phyloP scores from a whole-genome alignment of 345 rosid species.

The Firmiana major region DNA sequence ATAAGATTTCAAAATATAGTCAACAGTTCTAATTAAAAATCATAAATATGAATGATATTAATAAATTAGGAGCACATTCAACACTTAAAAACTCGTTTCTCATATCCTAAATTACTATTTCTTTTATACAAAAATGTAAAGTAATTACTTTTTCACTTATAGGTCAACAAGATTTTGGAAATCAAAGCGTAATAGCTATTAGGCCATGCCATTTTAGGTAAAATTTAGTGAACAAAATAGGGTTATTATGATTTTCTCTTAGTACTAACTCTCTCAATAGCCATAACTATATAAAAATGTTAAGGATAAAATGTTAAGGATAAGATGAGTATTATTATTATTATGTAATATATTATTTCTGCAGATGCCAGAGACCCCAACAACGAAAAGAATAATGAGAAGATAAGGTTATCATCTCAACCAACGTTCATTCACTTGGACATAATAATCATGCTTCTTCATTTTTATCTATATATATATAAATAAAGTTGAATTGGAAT shows the following conservation, averaged over 20 bases:
- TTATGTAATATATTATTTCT: background rate
- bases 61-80: too few species aligned
- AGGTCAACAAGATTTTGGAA: background rate
- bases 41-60: background rate
- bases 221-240: background rate
- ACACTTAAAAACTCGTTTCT: too few species aligned
- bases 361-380: background rate
- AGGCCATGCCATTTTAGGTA: background rate
- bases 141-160: background rate
- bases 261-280: background rate
- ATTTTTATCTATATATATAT: background rate
- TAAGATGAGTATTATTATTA: too few species aligned
- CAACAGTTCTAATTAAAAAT: background rate
- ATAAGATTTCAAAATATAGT: too few species aligned
- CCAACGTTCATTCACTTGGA: background rate
- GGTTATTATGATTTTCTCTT: background rate
- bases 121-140: too few species aligned
- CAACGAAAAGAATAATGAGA: conserved; percentile 5
- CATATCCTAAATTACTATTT: too few species aligned
- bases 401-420: conserved; percentile 10
- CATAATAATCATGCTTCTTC: background rate
- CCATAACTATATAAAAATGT: background rate
- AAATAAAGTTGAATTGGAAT: background rate
- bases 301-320: background rate
- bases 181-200: background rate